Base-by-base conservation (phyloP, 2,329 filamentous ascomycete genomes). In the Clarireedia hainanense region DNA sequence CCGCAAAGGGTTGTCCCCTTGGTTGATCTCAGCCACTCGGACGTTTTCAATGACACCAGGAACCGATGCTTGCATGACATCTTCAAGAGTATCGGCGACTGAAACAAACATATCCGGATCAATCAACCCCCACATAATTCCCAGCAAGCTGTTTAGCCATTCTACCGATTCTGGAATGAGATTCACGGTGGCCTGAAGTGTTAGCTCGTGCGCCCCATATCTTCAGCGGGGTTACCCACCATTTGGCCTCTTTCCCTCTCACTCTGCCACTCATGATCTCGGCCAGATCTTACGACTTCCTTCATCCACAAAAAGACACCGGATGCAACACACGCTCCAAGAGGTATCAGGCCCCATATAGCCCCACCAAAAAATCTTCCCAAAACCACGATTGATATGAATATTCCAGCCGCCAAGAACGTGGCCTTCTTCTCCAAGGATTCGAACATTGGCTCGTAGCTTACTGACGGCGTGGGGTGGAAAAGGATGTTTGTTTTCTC, bases 401-500 rank as follows among this genome's bases (percentile, higher is more conserved):
- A 83, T 52, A 96, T 85, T 7, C 77, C 85, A 10, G 78, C 74
- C 62, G 87, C 88, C 4, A 96, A 73, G 0, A 82, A 74, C 47
- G 81, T 83, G n/a, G 86, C 88, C 9, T 85, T 81, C 61, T 82
- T 81, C 72, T 97, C 90, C 57, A 96, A 71, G 12, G 81, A 72
- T 20, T 77, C 80, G 69, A 88, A 96, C 80, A 91, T 95, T 4
- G 91, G 90, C 70, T 95, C 89, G 68, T 90, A 96, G 74, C 86
- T 90, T 62, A 96, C 81, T 0, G 87, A 88, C 0, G 92, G 92
- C 0, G 92, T 97, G 15, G 94, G 92, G 71, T 96, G 92, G 72
- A 97, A 97, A 30, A 96, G 79, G 17, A 97, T 85, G 60, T 96
- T 96, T 3, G 94, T 97, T 79, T 94, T 96, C 69, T 97, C 92